Base-by-base conservation (phyloP, 2,329 filamentous ascomycete genomes). In the Falciphora oryzae region DNA sequence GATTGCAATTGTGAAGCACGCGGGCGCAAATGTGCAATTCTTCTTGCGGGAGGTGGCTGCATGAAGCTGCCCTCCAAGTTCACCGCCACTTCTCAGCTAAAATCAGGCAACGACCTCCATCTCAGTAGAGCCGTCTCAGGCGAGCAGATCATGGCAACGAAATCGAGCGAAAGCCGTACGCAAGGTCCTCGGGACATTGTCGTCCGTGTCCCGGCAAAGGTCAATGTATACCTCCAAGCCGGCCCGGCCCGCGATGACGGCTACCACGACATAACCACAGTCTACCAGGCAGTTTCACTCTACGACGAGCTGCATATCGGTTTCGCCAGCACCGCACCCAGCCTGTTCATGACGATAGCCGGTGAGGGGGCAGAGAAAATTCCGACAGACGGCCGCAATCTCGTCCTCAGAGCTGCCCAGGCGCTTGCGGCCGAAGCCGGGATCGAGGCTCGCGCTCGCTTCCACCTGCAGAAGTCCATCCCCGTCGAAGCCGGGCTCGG, bases 181-280 rank as follows among this genome's bases (percentile, higher is more conserved):
- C 50, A 22, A 56, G 6, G 8, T 5, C 50, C 18, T 7, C 2
- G 50, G 50, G 6, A 11, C 25, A 25, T 56, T 11, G 25, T 22
- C 25, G 50, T 56, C 25, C 50, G 50, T 6, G 25, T 11, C 18
- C 50, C 18, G 18, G 50, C 18, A 22, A 56, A 56, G 18, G 18
- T 56, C 50, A 56, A 56, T 7, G n/a, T 53, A 3, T 53, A 16
- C 44, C 44, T 53, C 44, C 44, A 53, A 7, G 25, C 25, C 50
- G 50, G 11, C 11, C 18, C 18, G 6, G 25, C 11, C 18, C 18
- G 50, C 50, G 50, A 56, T 6, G 50, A 56, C 50, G 50, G 44
- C n/a, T 53, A 53, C n/a, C 44, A 53, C 44, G 44, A 53, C n/a
- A 56, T 56, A 7, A 56, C 50, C 50, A n/a, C 50, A 56, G 50